These are phyloP conservation scores for Clavariopsis aquatica DNA, from an alignment of 495 filamentous ascomycete genomes.

Conservation along the genomic window DNA sequence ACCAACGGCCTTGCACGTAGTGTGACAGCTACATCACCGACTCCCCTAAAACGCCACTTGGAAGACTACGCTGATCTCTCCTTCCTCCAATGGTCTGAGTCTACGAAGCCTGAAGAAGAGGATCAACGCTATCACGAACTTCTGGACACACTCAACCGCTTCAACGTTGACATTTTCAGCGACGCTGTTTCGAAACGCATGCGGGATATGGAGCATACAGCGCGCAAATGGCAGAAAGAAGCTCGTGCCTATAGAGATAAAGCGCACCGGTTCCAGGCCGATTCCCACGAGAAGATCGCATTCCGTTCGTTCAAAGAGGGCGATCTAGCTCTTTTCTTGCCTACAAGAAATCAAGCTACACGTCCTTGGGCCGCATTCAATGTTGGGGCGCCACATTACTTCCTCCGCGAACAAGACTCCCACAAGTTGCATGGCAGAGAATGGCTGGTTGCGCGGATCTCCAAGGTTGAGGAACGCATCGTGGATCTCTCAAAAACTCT, in stretches of 20 bases:
- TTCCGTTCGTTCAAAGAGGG: conserved; percentile 95
- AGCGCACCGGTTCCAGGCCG: conserved; percentile 76
- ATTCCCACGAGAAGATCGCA: conserved; percentile 96
- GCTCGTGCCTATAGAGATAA: conserved; percentile 84
- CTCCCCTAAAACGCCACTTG: conserved; percentile 47
- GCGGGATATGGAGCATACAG: conserved; percentile 85
- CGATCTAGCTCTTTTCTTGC: conserved; percentile 92
- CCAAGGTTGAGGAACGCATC: conserved; percentile 86
- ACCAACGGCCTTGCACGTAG: conserved; percentile 51
- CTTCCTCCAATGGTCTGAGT: conserved; percentile 76
- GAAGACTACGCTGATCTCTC: conserved; percentile 58
- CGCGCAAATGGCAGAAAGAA: conserved; percentile 88
- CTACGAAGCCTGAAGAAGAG: conserved; percentile 64
- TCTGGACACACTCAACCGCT: conserved; percentile 66
- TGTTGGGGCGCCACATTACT: conserved; percentile 93
- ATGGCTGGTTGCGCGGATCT: conserved; percentile 93
- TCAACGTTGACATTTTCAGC: conserved; percentile 78
- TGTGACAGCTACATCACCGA: conserved; percentile 25
- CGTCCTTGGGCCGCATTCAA: conserved; percentile 99
- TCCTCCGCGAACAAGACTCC: conserved; percentile 86
- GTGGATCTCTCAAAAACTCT: conserved; percentile 85
- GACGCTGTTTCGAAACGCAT: conserved; percentile 82
- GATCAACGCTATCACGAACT: conserved; percentile 69
- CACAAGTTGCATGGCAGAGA: conserved; percentile 82
- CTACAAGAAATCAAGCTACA: conserved; percentile 88